These are phyloP conservation scores for Aspergillus mulundensis DNA, from an alignment of 495 filamentous ascomycete species.

Conservation along the genomic window DNA sequence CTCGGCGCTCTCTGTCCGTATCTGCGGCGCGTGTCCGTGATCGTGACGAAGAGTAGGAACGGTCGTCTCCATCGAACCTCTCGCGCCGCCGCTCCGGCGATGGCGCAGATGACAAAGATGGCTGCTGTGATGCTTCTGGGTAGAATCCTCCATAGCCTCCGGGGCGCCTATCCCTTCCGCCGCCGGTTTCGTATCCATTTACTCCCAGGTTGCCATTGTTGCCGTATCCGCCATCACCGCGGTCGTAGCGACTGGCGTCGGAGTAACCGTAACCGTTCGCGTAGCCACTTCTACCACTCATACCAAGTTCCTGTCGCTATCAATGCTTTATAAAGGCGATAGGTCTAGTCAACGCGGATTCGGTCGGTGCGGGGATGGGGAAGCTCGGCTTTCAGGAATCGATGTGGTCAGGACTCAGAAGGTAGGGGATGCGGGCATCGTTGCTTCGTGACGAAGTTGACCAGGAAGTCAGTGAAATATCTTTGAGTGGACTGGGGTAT, in stretches of 20 bases:
- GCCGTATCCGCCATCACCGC: slow-evolving; percentile 35
- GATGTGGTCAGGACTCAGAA: slow-evolving; percentile 7
- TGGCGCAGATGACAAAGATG: slow-evolving; percentile 23
- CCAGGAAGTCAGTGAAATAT: neutral
- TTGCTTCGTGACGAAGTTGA: neutral
- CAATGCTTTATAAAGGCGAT: neutral
- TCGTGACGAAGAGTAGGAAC: slow-evolving; percentile 34
- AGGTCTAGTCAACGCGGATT: neutral
- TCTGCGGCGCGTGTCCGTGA: slow-evolving; percentile 37
- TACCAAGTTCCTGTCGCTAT: slow-evolving; percentile 21
- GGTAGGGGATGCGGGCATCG: slow-evolving; percentile 13
- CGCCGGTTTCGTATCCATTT: slow-evolving; percentile 32
- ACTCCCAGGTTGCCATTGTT: slow-evolving; percentile 28
- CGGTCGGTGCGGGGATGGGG: neutral
- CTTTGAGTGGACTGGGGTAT: neutral
- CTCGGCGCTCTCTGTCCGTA: slow-evolving; percentile 24
- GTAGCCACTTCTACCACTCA: slow-evolving; percentile 43
- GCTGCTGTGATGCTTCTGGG: slow-evolving; percentile 30
- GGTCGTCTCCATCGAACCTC: slow-evolving; percentile 29
- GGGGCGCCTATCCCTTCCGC: slow-evolving; percentile 31
- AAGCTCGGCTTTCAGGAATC: neutral
- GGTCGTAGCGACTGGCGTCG: slow-evolving; percentile 39
- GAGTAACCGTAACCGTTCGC: slow-evolving; percentile 43
- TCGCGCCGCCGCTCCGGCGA: slow-evolving; percentile 39
- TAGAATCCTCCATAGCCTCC: slow-evolving; percentile 47